Conservation (phyloP, 2,329 filamentous ascomycete genomes). For the Tolypocladium paradoxum region DNA sequence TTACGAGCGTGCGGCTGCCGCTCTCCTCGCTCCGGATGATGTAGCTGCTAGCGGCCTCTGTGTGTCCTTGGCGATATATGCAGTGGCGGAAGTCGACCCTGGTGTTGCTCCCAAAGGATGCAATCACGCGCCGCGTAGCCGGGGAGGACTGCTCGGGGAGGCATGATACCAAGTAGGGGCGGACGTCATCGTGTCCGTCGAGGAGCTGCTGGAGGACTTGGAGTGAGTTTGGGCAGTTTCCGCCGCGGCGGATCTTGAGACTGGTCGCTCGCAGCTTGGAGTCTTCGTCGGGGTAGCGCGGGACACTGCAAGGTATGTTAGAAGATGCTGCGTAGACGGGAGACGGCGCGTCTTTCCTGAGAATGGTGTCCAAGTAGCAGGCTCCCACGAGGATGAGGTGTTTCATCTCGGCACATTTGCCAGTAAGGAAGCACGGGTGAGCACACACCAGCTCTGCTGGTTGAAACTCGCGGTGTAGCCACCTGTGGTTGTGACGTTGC, state of each 20-base stretch:
- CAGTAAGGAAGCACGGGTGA: not conserved
- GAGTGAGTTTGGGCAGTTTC: constrained; percentile 62
- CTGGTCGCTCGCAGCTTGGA: constrained; percentile 57
- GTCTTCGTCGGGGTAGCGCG: constrained; percentile 59
- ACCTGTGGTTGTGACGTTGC: not conserved
- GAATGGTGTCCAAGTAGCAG: constrained; percentile 61
- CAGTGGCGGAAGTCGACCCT: constrained; percentile 41
- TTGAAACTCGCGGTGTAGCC: not conserved
- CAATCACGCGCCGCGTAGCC: constrained; percentile 39
- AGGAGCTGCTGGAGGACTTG: constrained; percentile 59
- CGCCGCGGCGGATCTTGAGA: constrained; percentile 51
- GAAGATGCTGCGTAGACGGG: not conserved
- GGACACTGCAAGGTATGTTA: constrained; percentile 35
- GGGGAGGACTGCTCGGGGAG: constrained; percentile 43
- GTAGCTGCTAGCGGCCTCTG: constrained; percentile 56
- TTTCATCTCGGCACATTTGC: constrained; percentile 26
- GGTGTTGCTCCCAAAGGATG: constrained; percentile 37
- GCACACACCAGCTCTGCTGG: not conserved
- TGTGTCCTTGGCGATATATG: constrained; percentile 44
- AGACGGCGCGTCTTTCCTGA: constrained; percentile 37
- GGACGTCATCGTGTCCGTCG: constrained; percentile 9
- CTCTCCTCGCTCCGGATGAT: constrained; percentile 51
- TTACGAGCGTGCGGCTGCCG: constrained; percentile 59
- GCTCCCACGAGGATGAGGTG: constrained; percentile 55
- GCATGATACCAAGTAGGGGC: constrained; percentile 34